A percentile compares a stretch with the other conserved stretches of the same genome.
Conservation (phyloP, 345 rosid genomes). For the Gossypium stocksii region DNA sequence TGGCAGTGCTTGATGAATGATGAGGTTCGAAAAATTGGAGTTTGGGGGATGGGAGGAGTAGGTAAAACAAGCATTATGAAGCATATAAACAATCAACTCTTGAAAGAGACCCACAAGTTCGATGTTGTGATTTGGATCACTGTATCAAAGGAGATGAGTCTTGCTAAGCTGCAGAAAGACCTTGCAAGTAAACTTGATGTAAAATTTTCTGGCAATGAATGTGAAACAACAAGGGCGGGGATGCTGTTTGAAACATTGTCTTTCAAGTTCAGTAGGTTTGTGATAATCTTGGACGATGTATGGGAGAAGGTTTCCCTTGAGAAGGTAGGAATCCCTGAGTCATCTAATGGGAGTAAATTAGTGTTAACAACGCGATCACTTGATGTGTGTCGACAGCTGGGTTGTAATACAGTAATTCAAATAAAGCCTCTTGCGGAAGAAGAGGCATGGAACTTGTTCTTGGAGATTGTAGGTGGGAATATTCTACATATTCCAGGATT, state of each 20-base stretch:
- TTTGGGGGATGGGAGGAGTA: conserved; percentile 15
- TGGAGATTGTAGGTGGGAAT: neutral
- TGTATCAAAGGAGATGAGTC: neutral
- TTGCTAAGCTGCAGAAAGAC: neutral
- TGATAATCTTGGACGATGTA: too few species aligned
- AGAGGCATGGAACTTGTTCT: neutral
- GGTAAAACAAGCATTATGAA: neutral
- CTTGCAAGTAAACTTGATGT: neutral
- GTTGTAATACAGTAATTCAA: too few species aligned
- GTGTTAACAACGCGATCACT: too few species aligned
- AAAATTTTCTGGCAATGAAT: neutral
- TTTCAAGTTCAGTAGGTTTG: too few species aligned
- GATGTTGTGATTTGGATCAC: conserved; percentile 16
- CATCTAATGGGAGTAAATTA: too few species aligned
- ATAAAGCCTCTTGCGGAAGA: neutral
- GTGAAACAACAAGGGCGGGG: too few species aligned
- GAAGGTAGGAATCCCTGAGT: too few species aligned
- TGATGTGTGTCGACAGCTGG: too few species aligned
- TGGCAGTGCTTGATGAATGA: conserved; percentile 10
- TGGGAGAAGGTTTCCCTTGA: too few species aligned
- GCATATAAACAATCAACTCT: neutral
- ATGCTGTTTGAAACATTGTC: too few species aligned
- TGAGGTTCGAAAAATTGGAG: neutral
- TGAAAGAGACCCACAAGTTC: neutral
- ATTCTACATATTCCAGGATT: neutral